phyloP scores from a whole-genome alignment of 139 green algal species.

The Pycnococcus provasolii region DNA sequence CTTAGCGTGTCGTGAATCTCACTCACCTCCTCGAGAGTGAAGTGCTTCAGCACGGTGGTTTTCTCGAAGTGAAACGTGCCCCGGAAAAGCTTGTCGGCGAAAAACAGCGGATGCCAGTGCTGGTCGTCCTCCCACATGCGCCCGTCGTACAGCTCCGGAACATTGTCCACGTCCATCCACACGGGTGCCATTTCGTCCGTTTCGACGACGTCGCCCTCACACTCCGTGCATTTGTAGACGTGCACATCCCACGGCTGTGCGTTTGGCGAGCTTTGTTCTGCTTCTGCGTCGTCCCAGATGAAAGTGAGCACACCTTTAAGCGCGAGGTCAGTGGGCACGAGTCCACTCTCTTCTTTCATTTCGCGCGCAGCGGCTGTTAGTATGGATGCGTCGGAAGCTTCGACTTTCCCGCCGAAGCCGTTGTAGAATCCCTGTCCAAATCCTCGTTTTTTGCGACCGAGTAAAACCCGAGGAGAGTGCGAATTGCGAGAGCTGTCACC shows the following conservation, averaged over 20 bases:
- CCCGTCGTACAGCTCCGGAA: slow-evolving; percentile 26
- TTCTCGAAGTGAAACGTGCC: slow-evolving; percentile 10
- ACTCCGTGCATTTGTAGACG: slow-evolving; percentile 34
- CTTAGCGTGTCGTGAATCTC: background rate
- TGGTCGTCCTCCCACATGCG: slow-evolving; percentile 44
- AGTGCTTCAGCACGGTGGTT: background rate
- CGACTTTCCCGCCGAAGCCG: too few relatives aligned
- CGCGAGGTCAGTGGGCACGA: too few relatives aligned
- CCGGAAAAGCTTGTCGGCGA: slow-evolving; percentile 16
- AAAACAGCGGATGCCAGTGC: slow-evolving; percentile 38
- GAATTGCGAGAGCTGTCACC: too few relatives aligned
- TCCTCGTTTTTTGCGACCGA: too few relatives aligned
- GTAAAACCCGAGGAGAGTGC: too few relatives aligned
- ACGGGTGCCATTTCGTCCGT: slow-evolving; percentile 50
- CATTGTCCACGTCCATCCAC: slow-evolving; percentile 33
- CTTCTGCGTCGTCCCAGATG: too few relatives aligned
- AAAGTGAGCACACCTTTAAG: too few relatives aligned
- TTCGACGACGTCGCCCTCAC: slow-evolving; percentile 30
- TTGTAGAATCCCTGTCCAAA: too few relatives aligned
- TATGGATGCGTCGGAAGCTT: too few relatives aligned
- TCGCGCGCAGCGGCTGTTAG: too few relatives aligned
- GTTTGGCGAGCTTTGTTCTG: too few relatives aligned
- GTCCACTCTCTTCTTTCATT: too few relatives aligned
- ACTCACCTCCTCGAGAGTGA: slow-evolving; percentile 2
- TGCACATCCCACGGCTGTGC: background rate